Conservation (phyloP, 805 yeast genomes). For the Yarrowia divulgata region DNA sequence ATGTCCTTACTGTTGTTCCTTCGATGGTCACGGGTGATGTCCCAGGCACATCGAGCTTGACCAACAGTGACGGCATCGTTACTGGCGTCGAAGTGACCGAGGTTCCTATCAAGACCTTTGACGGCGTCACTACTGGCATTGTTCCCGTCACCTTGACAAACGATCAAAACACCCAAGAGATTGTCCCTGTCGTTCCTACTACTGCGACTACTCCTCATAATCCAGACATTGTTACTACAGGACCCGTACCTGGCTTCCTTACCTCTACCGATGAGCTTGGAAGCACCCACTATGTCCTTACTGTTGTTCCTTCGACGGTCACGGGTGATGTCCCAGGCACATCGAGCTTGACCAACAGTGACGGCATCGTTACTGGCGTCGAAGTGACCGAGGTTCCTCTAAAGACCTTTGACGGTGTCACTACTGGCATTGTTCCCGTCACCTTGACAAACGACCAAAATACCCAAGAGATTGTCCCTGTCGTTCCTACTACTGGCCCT, state of each 20-base stretch:
- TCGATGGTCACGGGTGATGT: no score
- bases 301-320: no score
- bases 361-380: not conserved
- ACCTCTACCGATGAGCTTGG: not conserved
- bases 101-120: not conserved
- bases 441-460: not conserved
- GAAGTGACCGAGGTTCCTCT: not conserved
- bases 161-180: not conserved
- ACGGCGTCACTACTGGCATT: not conserved
- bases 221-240: not conserved
- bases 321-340: no score
- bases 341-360: no score
- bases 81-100: constrained; percentile 3
- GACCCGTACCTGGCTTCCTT: not conserved
- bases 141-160: not conserved
- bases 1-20: no score
- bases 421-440: not conserved
- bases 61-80: not conserved
- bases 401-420: not conserved
- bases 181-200: not conserved
- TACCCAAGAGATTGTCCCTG: not conserved
- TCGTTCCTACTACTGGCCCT: not conserved
- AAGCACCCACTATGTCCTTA: no score
- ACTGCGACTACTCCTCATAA: not conserved
- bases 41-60: no score